Base-by-base conservation (phyloP, 768 basidiomycete genomes). In the Russula sp. region DNA sequence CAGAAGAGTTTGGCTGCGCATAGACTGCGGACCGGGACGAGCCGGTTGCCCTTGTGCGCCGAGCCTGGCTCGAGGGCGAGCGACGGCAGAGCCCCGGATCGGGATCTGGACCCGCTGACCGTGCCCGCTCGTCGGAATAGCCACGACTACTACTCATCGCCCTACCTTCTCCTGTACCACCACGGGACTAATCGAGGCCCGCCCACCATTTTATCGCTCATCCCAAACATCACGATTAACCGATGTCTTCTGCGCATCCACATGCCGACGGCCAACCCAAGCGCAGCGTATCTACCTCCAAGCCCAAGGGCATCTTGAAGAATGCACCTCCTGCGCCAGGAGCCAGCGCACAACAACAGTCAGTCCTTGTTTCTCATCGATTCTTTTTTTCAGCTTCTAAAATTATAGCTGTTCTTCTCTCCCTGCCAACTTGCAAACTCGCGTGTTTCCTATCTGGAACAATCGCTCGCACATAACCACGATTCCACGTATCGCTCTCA, bases 251-350 rank as follows among this genome's bases (percentile, higher is more conserved):
- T 9, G 74, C 75, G 57, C 75, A 77, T 36, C 78, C 79, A 1
- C 82, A 81, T 20, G 64, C 71, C 22, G 69, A 82, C 35, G 81
- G 79, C 60, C 67, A 69, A 22, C 70, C 84, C 22, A 83, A 79
- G 60, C 84, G 87, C 59, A 87, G 86, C 18, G 79, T 77, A 35
- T 86, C 86, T 6, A 77, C 64, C 58, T 74, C 73, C 0, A 89
- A 88, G 74, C 91, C 88, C 45, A 93, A 91, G 74, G 91, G 91
- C 38, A 93, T 93, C 68, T 75, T 93, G 69, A 93, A 93, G 87
- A 93, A 92, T 73, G 83, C 85, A 3, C 80, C 83, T 18, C 81
- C 76, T 46, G 70, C 70, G 18, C 76, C 79, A 48, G 73, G 73
- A 18, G 66, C 71, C 13, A 75, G 71, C 46, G 72, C 70, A 61